phyloP scores from a whole-genome alignment of 2,329 filamentous ascomycete species.

The Talaromyces sp. region DNA sequence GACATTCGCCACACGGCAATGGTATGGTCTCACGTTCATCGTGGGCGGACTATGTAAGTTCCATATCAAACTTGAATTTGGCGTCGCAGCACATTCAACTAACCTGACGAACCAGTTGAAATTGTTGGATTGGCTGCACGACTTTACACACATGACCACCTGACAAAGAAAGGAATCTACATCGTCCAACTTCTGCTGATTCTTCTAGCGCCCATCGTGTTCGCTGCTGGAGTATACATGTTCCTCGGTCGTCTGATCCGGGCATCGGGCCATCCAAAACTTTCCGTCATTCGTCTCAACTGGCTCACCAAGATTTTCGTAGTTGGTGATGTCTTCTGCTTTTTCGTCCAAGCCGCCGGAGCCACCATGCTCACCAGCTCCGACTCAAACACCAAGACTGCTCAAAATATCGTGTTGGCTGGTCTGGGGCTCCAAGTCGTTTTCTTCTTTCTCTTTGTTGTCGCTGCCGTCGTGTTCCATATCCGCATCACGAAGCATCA shows the following conservation, averaged over 20 bases:
- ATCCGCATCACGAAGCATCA: background rate
- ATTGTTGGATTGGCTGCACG: slow-evolving; percentile 23
- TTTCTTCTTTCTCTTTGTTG: background rate
- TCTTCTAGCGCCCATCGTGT: slow-evolving; percentile 52
- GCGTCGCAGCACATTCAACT: too few species aligned
- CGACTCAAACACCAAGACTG: background rate
- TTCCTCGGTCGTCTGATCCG: slow-evolving; percentile 49
- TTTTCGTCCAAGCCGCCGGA: slow-evolving; percentile 44
- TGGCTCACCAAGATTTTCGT: slow-evolving; percentile 55
- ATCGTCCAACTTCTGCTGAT: slow-evolving; percentile 50
- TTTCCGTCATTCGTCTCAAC: slow-evolving; percentile 45
- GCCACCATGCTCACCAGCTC: background rate
- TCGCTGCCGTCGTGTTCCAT: background rate
- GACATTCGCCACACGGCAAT: slow-evolving; percentile 27
- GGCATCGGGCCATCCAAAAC: slow-evolving; percentile 43
- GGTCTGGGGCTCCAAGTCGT: background rate
- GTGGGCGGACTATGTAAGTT: slow-evolving; percentile 40
- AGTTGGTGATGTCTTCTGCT: slow-evolving; percentile 50
- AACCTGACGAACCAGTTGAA: slow-evolving; percentile 14
- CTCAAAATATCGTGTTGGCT: background rate
- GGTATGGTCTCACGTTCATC: slow-evolving; percentile 37
- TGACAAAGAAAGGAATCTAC: slow-evolving; percentile 26
- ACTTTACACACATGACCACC: slow-evolving; percentile 16
- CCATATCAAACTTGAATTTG: slow-evolving; percentile 7
- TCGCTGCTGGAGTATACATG: slow-evolving; percentile 56